Evolutionary conservation across 1,139 yeast genomes (phyloP), one percentile per base, ranked within the genome.

Genomic region (Geotrichum australiense): DNA sequence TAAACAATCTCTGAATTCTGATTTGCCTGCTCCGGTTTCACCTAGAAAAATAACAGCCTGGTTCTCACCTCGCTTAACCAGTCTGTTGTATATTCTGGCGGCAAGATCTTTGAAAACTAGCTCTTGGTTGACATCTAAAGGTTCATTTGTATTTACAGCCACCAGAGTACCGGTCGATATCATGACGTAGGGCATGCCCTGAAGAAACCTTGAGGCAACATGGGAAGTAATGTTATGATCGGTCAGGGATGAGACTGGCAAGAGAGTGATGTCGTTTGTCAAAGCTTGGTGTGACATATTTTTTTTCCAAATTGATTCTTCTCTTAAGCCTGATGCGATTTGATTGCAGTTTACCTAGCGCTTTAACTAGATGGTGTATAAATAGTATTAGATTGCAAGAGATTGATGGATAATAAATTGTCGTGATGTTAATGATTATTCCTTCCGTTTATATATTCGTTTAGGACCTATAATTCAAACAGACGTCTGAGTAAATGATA

Each of bases 221-320:
- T 66, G 70, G 12, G 69, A 65, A 15, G 70, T 65, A 39, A 66
- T 53, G 29, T 62, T 65, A 42, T 63, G 65, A 47, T 62, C 69
- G 11, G 65, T 61, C 45, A 65, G 54, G 29, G 62, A 51, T 27
- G 56, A 48, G 33, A 57, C 53, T 12, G 70, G 64, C 50, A 65
- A 56, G 46, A 57, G 57, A 37, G 69, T 58, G 40, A 65, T 44
- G 48, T 65, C 70, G 36, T 62, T 58, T 33, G 64, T 61, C 32
- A 60, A 52, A 21, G 54, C 40, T 32, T 39, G 46, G 19, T 43
- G 39, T 24, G 34, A 35, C 29, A 33, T 33, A n/a, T n/a, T n/a
- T n/a, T n/a, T n/a, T n/a, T n/a, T n/a, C n/a, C n/a, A n/a, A n/a
- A n/a, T n/a, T n/a, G n/a, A n/a, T n/a, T n/a, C n/a, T n/a, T n/a